Percentiles rank a stretch among this genome's conserved stretches.
Conservation (phyloP, 2,329 filamentous ascomycete species). For the Aureobasidium mangrovei region DNA sequence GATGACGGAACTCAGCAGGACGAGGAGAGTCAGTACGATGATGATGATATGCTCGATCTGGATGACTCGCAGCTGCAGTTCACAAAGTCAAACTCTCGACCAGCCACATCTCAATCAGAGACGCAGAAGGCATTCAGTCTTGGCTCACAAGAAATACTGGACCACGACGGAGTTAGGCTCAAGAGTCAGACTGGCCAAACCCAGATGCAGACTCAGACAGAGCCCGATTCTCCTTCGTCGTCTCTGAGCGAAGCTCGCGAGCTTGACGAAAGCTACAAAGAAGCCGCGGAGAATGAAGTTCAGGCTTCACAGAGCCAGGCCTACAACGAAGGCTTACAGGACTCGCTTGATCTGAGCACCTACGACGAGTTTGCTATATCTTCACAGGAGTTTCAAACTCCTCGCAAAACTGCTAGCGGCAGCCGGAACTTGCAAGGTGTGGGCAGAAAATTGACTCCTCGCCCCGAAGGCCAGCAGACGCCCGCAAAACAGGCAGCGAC, state of each 20-base stretch:
- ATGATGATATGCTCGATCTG: slow-evolving; percentile 10
- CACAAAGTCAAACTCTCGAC: neutral
- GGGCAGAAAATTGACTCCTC: slow-evolving; percentile 4
- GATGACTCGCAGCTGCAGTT: neutral
- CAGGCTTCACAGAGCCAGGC: neutral
- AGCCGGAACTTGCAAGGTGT: slow-evolving; percentile 8
- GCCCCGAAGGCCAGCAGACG: neutral
- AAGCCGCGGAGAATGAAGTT: neutral
- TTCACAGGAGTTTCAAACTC: neutral
- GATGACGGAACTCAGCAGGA: neutral
- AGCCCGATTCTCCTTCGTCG: neutral
- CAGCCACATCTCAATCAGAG: neutral
- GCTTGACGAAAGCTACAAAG: neutral
- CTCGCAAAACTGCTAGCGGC: neutral
- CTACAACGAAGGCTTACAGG: neutral
- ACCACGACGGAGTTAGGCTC: slow-evolving; percentile 1
- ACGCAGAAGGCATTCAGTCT: neutral
- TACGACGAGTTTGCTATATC: neutral
- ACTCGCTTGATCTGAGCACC: neutral
- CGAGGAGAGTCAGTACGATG: neutral
- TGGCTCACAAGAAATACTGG: slow-evolving; percentile 1
- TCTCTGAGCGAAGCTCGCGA: neutral
- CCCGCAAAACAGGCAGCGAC: neutral
- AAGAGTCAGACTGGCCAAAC: neutral
- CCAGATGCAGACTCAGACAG: neutral